Evolutionary conservation across 345 rosid species (phyloP).

Genomic region (Gossypium sturtianum): DNA sequence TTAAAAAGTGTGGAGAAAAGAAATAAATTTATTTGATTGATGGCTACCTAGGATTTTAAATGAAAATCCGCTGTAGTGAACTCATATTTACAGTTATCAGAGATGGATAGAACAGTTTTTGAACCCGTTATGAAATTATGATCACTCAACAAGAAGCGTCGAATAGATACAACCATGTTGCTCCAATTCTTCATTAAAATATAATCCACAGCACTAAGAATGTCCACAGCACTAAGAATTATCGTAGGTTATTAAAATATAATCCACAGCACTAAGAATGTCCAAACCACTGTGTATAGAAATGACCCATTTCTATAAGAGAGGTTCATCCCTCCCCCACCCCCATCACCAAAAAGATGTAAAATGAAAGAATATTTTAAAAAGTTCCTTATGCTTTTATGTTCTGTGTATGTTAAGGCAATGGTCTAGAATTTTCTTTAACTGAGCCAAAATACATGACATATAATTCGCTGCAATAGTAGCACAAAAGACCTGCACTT

Average conservation of each 20-base stretch:
- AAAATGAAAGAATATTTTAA: not conserved
- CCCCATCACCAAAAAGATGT: not conserved
- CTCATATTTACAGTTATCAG: not conserved
- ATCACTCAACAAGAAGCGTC: not conserved
- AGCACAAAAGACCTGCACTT: not conserved
- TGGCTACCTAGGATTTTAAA: not conserved
- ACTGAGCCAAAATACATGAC: not conserved
- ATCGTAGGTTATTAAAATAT: not conserved
- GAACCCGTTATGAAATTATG: not conserved
- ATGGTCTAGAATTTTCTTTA: not conserved
- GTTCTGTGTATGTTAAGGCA: not conserved
- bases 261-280: not conserved
- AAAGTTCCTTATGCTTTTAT: not conserved
- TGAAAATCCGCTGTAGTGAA: not conserved
- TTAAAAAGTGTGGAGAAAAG: not conserved
- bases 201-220: not conserved
- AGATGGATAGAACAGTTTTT: not conserved
- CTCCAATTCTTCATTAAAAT: not conserved
- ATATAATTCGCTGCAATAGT: not conserved
- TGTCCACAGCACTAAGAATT: not conserved
- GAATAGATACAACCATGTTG: not conserved
- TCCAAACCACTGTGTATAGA: not conserved
- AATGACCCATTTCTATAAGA: not conserved
- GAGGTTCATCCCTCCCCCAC: not conserved
- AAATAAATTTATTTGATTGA: not conserved